phyloP scores from a whole-genome alignment of 768 basidiomycete species.

The Lepiota brunneoincarnata region DNA sequence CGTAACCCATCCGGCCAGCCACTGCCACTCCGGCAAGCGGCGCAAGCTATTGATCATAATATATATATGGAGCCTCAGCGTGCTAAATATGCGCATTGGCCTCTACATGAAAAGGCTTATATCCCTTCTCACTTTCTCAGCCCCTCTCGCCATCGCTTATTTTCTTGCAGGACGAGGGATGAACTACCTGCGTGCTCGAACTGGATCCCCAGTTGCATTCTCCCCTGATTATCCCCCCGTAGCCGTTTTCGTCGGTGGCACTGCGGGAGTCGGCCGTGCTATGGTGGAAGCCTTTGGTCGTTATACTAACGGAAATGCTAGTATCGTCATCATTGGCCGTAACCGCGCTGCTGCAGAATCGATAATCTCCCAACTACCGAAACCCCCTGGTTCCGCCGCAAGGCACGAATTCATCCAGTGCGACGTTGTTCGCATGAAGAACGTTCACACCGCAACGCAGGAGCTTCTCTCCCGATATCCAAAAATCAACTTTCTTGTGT shows the following conservation, averaged over 20 bases:
- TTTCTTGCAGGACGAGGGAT: too few relatives aligned
- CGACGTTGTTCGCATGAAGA: slow-evolving; percentile 43
- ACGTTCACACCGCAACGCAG: slow-evolving; percentile 31
- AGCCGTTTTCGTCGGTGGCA: slow-evolving; percentile 38
- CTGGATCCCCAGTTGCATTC: neutral
- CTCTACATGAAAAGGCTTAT: too few relatives aligned
- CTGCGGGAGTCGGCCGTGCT: slow-evolving; percentile 42
- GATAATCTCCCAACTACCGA: slow-evolving; percentile 37
- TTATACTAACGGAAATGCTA: slow-evolving; percentile 40
- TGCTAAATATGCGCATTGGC: too few relatives aligned
- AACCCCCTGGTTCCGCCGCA: slow-evolving; percentile 15
- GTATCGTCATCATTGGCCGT: slow-evolving; percentile 48
- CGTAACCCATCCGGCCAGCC: too few relatives aligned
- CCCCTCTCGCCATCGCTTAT: too few relatives aligned
- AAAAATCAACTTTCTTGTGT: slow-evolving; percentile 50
- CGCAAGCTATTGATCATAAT: too few relatives aligned
- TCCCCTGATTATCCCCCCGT: slow-evolving; percentile 20
- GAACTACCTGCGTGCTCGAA: neutral
- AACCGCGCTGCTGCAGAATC: slow-evolving; percentile 43
- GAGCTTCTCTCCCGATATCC: slow-evolving; percentile 31
- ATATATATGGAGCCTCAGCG: too few relatives aligned
- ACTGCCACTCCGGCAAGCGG: too few relatives aligned
- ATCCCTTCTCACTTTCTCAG: too few relatives aligned
- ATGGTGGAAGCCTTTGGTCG: slow-evolving; percentile 41
- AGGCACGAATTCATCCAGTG: slow-evolving; percentile 43